Conservation (phyloP, 768 basidiomycete genomes). For the Mycena filopes region DNA sequence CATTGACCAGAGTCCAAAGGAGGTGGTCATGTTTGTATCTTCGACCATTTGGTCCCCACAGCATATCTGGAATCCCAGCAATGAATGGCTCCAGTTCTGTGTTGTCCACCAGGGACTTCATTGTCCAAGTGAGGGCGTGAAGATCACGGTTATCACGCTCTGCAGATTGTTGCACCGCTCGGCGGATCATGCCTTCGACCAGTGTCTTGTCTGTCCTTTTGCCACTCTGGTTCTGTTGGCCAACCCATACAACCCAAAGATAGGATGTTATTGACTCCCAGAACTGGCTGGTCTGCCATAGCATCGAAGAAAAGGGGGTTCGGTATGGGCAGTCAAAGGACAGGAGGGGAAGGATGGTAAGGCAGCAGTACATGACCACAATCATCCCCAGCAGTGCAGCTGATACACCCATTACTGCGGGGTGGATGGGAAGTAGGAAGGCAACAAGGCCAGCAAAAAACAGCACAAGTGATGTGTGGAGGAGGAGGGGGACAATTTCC, state of each 20-base stretch:
- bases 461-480: constrained; percentile 8
- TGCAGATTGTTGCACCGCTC: not conserved
- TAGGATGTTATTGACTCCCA: not conserved
- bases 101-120: constrained; percentile 10
- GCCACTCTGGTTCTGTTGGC: not conserved
- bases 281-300: constrained; percentile 2
- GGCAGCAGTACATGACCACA: not conserved
- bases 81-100: constrained; percentile 1
- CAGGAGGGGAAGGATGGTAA: not conserved
- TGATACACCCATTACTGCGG: not conserved
- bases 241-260: not conserved
- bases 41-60: not conserved
- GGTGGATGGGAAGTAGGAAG: constrained; percentile 5
- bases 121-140: not conserved
- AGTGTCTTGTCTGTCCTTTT: not conserved
- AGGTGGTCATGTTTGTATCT: not conserved
- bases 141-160: not conserved
- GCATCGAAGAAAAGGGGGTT: constrained; percentile 2
- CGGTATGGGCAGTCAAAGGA: constrained; percentile 5
- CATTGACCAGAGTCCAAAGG: not conserved
- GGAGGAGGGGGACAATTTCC: constrained; percentile 13
- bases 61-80: not conserved
- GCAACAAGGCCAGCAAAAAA: constrained; percentile 13
- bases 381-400: not conserved
- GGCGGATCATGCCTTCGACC: not conserved